phyloP scores from a whole-genome alignment of 2,329 filamentous ascomycete species.

The Curvularia eragrostidis region DNA sequence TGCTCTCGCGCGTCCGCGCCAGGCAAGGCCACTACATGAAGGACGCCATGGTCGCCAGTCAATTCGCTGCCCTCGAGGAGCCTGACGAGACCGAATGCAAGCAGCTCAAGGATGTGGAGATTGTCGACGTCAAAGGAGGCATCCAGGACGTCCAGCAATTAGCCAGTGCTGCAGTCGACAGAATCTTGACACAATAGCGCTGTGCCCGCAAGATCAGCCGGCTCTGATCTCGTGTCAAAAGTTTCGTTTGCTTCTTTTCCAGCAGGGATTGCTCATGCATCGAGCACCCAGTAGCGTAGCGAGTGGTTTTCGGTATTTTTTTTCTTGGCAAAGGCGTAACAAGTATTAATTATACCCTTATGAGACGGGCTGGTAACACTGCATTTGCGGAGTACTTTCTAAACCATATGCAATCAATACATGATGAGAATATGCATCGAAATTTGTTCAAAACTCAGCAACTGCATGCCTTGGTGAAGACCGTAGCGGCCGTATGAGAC shows the following conservation, averaged over 20 bases:
- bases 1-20: conserved; percentile 75
- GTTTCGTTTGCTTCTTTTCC: neutral
- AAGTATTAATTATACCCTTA: conserved; percentile 3
- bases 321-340: conserved; percentile 2
- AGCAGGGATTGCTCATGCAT: neutral
- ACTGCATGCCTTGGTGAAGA: neutral
- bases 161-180: conserved; percentile 50
- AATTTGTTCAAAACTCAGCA: neutral
- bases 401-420: neutral
- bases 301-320: neutral
- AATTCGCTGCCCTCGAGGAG: conserved; percentile 86
- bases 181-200: conserved; percentile 29
- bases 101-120: conserved; percentile 53
- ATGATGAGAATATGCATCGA: neutral
- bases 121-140: conserved; percentile 55
- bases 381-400: neutral
- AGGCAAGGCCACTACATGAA: conserved; percentile 95
- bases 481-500: neutral
- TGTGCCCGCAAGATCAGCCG: neutral
- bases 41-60: conserved; percentile 90
- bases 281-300: neutral
- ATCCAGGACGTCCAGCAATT: conserved; percentile 51
- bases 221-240: conserved; percentile 6
- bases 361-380: neutral
- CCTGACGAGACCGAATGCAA: conserved; percentile 71